These are phyloP conservation scores for Candida buenavistaensis DNA, from an alignment of 1,139 yeast genomes.

Conservation along the genomic window DNA sequence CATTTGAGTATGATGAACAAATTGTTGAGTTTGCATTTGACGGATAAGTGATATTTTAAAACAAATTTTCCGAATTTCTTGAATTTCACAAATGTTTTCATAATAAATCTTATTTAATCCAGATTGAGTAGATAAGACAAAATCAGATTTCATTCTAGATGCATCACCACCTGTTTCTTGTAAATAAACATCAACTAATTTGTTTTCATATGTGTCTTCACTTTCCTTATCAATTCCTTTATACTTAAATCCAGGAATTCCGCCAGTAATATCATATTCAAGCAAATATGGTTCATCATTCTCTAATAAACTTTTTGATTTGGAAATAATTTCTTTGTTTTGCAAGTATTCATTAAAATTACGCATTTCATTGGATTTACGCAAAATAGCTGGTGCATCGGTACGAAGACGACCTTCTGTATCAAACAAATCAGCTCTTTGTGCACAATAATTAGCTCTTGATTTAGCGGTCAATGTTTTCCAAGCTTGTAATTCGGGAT, in stretches of 20 bases:
- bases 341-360: conserved; percentile 51
- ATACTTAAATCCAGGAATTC: conserved; percentile 67
- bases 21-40: conserved; percentile 86
- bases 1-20: conserved; percentile 72
- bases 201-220: conserved; percentile 51
- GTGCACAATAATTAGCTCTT: conserved; percentile 71
- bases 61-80: conserved; percentile 83
- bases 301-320: conserved; percentile 48
- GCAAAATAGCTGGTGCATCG: conserved; percentile 66
- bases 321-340: conserved; percentile 41
- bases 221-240: conserved; percentile 50
- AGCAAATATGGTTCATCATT: conserved; percentile 69
- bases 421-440: conserved; percentile 66
- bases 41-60: conserved; percentile 86
- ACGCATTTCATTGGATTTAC: conserved; percentile 62
- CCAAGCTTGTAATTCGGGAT: conserved; percentile 78
- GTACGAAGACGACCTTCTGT: conserved; percentile 55
- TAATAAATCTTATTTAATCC: conserved; percentile 66
- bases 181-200: conserved; percentile 37
- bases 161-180: conserved; percentile 32
- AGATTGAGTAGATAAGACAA: conserved; percentile 37
- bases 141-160: conserved; percentile 25
- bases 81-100: conserved; percentile 75
- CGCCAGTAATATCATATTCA: conserved; percentile 84
- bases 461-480: conserved; percentile 75